Evolutionary conservation across 2,329 filamentous ascomycete genomes (phyloP).

Genomic region (Ilyonectria mors-panacis): DNA sequence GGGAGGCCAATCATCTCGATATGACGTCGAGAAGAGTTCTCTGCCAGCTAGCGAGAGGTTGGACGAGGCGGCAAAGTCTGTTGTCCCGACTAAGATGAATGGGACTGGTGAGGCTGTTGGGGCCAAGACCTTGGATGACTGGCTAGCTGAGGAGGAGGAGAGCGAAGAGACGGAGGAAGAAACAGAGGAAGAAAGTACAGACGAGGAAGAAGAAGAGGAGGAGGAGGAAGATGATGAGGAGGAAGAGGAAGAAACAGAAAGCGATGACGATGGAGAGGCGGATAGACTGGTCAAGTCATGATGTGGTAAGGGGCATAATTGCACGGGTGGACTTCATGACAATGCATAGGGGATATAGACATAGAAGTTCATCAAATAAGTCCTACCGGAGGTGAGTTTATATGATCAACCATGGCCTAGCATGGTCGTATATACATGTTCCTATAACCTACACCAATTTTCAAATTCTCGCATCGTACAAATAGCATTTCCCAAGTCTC

Average conservation of each 20-base stretch:
- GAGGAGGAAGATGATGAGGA: conserved; percentile 66
- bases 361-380: background rate
- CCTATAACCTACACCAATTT: background rate
- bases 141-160: conserved; percentile 83
- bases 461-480: background rate
- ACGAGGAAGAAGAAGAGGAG: conserved; percentile 66
- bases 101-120: conserved; percentile 66
- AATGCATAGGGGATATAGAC: background rate
- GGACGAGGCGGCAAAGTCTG: conserved; percentile 66
- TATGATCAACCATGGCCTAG: too few relatives aligned
- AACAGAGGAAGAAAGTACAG: conserved; percentile 64
- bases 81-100: conserved; percentile 63
- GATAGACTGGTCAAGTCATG: conserved; percentile 60
- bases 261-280: conserved; percentile 62
- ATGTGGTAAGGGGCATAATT: conserved; percentile 40
- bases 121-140: conserved; percentile 91
- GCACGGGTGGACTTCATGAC: conserved; percentile 14
- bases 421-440: background rate
- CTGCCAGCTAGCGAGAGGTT: conserved; percentile 75
- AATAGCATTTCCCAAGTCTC: background rate
- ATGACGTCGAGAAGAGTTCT: conserved; percentile 51
- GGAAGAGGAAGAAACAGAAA: conserved; percentile 65
- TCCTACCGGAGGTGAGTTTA: background rate
- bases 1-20: conserved; percentile 48
- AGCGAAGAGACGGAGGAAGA: conserved; percentile 69